Conservation (phyloP, 140 eudicot species). For the Bidens hawaiensis region DNA sequence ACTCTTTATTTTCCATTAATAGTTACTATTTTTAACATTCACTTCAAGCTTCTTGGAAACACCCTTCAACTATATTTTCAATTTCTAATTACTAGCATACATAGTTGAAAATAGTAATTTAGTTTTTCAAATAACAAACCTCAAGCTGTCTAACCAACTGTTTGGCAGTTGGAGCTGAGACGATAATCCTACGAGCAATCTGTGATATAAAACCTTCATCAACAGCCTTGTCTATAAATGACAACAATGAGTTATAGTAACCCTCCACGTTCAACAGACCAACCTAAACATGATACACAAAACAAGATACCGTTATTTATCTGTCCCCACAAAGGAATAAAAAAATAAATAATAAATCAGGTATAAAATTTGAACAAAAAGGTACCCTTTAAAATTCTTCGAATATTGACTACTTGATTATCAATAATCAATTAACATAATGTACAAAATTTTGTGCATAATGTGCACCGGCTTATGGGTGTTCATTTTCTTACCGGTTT, state of each 20-base stretch:
- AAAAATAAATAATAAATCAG: background rate
- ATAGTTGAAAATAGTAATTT: too few species aligned
- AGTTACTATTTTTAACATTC: background rate
- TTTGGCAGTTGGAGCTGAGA: slow-evolving; percentile 78
- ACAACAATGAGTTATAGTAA: slow-evolving; percentile 75
- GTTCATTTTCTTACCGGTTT: slow-evolving; percentile 60
- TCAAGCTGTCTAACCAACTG: slow-evolving; percentile 77
- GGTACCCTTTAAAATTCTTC: too few species aligned
- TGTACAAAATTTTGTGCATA: too few species aligned
- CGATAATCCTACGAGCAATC: slow-evolving; percentile 68
- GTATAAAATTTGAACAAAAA: too few species aligned
- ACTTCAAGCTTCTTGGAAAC: slow-evolving; percentile 1
- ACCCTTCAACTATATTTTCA: background rate
- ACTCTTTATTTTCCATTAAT: too few species aligned
- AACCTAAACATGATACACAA: slow-evolving; percentile 55
- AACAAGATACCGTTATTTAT: slow-evolving; percentile 19
- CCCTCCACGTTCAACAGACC: slow-evolving; percentile 93
- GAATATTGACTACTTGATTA: too few species aligned
- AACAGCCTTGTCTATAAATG: slow-evolving; percentile 88
- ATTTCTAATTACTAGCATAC: too few species aligned
- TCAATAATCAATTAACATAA: too few species aligned
- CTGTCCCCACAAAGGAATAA: background rate
- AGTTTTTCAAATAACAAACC: slow-evolving; percentile 34
- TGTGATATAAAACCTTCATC: slow-evolving; percentile 96
- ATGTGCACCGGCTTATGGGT: background rate